Conservation (phyloP, 306 rosid species). For the Lablab purpureus region DNA sequence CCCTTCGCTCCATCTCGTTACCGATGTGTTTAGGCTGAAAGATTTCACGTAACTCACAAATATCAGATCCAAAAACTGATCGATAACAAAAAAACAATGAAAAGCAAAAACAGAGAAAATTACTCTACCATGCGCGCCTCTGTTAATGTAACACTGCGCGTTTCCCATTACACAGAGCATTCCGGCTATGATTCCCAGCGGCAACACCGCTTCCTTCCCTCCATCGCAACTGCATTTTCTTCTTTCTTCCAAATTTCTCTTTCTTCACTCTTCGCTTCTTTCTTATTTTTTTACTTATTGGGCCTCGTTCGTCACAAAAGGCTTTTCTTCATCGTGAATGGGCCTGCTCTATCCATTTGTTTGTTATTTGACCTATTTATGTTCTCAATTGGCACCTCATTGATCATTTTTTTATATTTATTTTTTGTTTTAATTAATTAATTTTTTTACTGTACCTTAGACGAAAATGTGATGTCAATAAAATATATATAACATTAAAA, state of each 20-base stretch:
- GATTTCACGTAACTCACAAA: neutral
- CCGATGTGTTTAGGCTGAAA: conserved; percentile 93
- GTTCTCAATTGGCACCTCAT: too few relatives aligned
- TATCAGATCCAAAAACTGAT: neutral
- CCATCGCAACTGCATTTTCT: conserved; percentile 64
- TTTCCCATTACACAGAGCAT: conserved; percentile 91
- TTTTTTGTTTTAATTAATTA: too few relatives aligned
- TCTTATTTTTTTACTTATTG: neutral
- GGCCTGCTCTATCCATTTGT: neutral
- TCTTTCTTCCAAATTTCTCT: neutral
- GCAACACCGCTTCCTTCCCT: conserved; percentile 82
- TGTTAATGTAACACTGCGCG: conserved; percentile 89
- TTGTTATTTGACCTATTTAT: too few relatives aligned
- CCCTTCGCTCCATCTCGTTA: conserved; percentile 93
- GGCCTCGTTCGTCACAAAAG: neutral
- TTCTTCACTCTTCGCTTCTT: neutral
- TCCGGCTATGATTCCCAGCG: conserved; percentile 90
- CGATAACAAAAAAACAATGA: neutral
- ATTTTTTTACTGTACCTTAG: too few relatives aligned
- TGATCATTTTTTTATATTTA: too few relatives aligned
- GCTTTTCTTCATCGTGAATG: neutral
- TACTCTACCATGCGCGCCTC: conserved; percentile 88
- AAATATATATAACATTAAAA: too few relatives aligned
- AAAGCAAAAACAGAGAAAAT: neutral
- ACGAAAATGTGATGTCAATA: too few relatives aligned